Percentiles rank a stretch among this genome's conserved stretches.
Evolutionary conservation across 768 basidiomycete species (phyloP).

Genomic region (Panaeolus cyanescens): DNA sequence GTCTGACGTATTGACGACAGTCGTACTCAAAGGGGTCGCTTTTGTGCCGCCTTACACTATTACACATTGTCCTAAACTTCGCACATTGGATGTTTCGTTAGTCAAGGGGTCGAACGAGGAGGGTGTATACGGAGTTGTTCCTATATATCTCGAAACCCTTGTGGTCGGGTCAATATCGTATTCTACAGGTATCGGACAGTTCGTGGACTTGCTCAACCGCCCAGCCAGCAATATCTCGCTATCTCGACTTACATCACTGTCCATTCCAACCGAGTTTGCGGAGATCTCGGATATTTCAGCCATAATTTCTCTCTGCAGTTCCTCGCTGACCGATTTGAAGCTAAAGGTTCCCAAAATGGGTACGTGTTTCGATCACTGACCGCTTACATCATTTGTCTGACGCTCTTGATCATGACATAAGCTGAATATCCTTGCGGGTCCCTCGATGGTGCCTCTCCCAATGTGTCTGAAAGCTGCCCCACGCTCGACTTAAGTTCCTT

Average conservation of each 20-base stretch:
- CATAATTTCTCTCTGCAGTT: not conserved
- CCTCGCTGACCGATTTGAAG: not conserved
- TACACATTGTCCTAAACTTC: not conserved
- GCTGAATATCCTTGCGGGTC: not conserved
- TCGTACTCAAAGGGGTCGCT: not conserved
- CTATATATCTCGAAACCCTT: not conserved
- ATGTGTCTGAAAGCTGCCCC: not conserved
- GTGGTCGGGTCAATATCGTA: not conserved
- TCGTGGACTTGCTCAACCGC: not conserved
- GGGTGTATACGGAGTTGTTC: not conserved
- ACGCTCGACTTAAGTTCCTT: not conserved
- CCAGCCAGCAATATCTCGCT: not conserved
- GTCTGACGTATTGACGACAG: not conserved
- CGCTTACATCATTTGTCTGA: not conserved
- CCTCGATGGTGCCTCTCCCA: not conserved
- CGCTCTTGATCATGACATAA: not conserved
- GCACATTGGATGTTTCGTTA: not conserved
- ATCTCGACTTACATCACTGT: not conserved
- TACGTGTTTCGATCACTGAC: not conserved
- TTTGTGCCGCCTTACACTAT: not conserved
- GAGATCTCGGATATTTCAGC: not conserved
- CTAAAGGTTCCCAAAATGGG: not conserved
- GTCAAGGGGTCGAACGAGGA: not conserved
- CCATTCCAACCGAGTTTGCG: not conserved
- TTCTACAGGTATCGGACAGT: not conserved